Conservation (phyloP, 148 eudicot genomes). For the Rhododendron griersonianum region DNA sequence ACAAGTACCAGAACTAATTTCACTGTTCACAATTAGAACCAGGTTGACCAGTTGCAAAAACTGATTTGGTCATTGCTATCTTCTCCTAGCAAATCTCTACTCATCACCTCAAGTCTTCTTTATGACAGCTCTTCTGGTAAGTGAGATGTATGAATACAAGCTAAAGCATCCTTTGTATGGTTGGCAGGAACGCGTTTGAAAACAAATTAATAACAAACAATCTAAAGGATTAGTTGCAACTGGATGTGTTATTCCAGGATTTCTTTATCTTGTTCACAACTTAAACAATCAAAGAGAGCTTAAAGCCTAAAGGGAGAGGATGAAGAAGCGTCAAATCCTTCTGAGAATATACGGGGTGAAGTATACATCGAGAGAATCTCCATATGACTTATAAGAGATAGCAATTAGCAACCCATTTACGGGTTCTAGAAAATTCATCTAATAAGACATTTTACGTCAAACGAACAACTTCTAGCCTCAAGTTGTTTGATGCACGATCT, state of each 20-base stretch:
- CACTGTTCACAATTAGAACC: not conserved
- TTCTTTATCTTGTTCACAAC: not conserved
- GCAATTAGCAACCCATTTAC: not conserved
- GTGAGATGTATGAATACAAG: not conserved
- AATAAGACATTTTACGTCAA: not conserved
- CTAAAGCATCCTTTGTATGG: not conserved
- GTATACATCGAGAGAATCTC: not conserved
- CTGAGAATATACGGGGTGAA: not conserved
- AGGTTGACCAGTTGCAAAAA: not conserved
- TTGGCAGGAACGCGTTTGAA: not conserved
- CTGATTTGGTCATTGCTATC: not conserved
- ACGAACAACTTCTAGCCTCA: not conserved
- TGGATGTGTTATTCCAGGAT: not conserved
- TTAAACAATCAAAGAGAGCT: not conserved
- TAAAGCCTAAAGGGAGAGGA: not conserved
- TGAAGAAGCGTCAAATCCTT: not conserved
- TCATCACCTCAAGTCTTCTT: not conserved
- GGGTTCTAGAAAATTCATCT: not conserved
- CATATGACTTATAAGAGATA: not conserved
- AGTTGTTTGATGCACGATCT: not conserved
- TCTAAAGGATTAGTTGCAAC: not conserved
- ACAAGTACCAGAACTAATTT: conserved; percentile 1
- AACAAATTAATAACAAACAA: not conserved
- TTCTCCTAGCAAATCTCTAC: conserved; percentile 1
- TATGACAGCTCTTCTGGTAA: not conserved